Conservation (phyloP, 164 flowering plant species). For the Sedum album region DNA sequence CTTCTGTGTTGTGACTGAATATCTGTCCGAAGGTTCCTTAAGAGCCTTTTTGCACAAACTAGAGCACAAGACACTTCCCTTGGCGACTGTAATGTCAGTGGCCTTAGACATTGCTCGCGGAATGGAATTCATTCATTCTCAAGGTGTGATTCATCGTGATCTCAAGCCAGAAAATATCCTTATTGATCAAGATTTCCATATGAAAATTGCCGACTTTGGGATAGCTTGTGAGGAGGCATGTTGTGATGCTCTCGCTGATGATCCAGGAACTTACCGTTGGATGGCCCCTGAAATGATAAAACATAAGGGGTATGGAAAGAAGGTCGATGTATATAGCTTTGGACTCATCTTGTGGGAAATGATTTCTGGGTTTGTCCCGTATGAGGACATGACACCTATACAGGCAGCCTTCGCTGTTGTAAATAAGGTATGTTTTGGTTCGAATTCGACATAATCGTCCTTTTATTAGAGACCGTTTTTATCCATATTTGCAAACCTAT, state of each 20-base stretch:
- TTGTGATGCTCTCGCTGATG: conserved; percentile 12
- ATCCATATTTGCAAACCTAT: too few species aligned
- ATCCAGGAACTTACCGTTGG: conserved; percentile 15
- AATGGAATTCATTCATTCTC: conserved; percentile 86
- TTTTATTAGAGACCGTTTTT: too few species aligned
- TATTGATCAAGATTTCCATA: conserved; percentile 12
- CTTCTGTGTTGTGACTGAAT: conserved; percentile 69
- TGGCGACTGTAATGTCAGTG: conserved; percentile 41
- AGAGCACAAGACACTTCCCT: conserved; percentile 47
- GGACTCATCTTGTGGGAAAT: conserved; percentile 13
- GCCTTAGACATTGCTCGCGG: conserved; percentile 84
- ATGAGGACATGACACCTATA: conserved; percentile 12
- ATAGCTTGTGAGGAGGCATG: conserved; percentile 13
- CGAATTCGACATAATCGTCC: too few species aligned
- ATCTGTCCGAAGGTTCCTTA: conserved; percentile 81
- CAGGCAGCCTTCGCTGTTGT: conserved; percentile 16
- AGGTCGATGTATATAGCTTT: conserved; percentile 15
- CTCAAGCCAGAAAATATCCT: conserved; percentile 35
- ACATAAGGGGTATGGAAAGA: conserved; percentile 10
- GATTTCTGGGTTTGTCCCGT: conserved; percentile 11
- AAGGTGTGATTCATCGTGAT: conserved; percentile 81
- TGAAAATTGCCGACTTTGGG: conserved; percentile 14
- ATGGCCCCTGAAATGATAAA: conserved; percentile 16
- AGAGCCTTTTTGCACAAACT: conserved; percentile 74
- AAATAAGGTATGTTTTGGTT: conserved; percentile 9